Base-by-base conservation (phyloP, 2,329 filamentous ascomycete species). In the Ceratocystis variospora region DNA sequence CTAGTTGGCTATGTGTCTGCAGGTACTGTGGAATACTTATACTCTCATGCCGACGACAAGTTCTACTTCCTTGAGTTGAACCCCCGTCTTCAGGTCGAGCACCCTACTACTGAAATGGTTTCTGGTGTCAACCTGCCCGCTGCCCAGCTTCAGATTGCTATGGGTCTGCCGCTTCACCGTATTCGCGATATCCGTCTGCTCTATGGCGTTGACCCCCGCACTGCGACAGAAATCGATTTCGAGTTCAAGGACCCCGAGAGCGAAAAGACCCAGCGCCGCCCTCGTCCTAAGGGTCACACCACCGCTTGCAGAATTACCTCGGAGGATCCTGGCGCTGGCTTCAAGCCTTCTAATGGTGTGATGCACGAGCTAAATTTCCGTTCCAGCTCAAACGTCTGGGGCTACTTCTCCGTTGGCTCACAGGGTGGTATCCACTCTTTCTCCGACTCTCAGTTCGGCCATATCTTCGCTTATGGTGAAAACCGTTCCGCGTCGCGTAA, bases 41-140 rank as follows among this genome's bases (percentile, higher is more conserved):
- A 99, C 82, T 99, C 94, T 53, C 91, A 99, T 77, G 81, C 90
- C 19, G 94, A 99, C 71, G 91, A 97, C 82, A 94, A 96, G 78
- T 99, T 99, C 81, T 99, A 97, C 83, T 99, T 99, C 81, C 81
- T 99, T 70, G 94, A 99, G 79, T 80, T 99, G 74, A 99, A 99
- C 81, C 94, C 94, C 62, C 90, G 94, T 90, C 88, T 99, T 66
- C 94, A 99, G 80, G 94, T 99, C 78, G 94, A 99, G 84, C 94
- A 99, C 79, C 94, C 94, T 59, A 99, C 93, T 64, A 99, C 94
- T 33, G 94, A 99, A 77, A 99, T 99, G 94, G 94, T 99, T 70
- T 95, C 88, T 72, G 94, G 95, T 75, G 94, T 99, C 74, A 96
- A 97, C 78, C 78, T 99, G 75, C 94, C 94, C 63, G 94, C 95